phyloP scores from a whole-genome alignment of 768 basidiomycete genomes.

The Leucocoprinus leucothites region DNA sequence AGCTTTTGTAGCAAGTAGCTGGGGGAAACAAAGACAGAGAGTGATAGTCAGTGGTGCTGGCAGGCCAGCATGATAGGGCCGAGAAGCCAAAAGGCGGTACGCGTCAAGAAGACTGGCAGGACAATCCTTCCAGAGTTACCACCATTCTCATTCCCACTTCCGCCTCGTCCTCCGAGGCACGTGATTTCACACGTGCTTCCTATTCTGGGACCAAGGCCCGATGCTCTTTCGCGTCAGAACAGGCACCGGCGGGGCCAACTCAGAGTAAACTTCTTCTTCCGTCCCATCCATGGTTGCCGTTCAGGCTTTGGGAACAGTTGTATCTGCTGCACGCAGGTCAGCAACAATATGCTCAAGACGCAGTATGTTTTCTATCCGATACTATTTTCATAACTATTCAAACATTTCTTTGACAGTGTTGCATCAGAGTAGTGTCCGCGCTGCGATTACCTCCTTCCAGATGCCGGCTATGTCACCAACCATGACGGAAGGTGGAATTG shows the following conservation, averaged over 20 bases:
- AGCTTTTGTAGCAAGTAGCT: neutral
- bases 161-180: neutral
- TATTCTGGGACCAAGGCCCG: neutral
- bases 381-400: neutral
- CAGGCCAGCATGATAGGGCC: slow-evolving; percentile 5
- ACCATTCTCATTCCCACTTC: neutral
- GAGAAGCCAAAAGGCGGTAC: neutral
- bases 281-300: slow-evolving; percentile 18
- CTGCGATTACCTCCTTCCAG: slow-evolving; percentile 15
- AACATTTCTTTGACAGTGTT: slow-evolving; percentile 11
- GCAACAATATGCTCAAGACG: neutral
- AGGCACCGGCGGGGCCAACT: neutral
- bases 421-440: slow-evolving; percentile 15
- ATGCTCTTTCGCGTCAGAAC: neutral
- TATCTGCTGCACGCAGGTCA: neutral
- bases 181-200: neutral
- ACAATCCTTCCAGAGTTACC: neutral
- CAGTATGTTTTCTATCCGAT: slow-evolving; percentile 13
- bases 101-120: slow-evolving; percentile 3
- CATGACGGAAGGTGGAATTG: slow-evolving; percentile 93
- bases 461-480: slow-evolving; percentile 99
- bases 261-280: neutral
- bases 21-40: slow-evolving; percentile 17
- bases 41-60: slow-evolving; percentile 1
- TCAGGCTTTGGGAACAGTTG: slow-evolving; percentile 1